phyloP scores from a whole-genome alignment of 2,329 filamentous ascomycete species.

The Claviceps maximensis region DNA sequence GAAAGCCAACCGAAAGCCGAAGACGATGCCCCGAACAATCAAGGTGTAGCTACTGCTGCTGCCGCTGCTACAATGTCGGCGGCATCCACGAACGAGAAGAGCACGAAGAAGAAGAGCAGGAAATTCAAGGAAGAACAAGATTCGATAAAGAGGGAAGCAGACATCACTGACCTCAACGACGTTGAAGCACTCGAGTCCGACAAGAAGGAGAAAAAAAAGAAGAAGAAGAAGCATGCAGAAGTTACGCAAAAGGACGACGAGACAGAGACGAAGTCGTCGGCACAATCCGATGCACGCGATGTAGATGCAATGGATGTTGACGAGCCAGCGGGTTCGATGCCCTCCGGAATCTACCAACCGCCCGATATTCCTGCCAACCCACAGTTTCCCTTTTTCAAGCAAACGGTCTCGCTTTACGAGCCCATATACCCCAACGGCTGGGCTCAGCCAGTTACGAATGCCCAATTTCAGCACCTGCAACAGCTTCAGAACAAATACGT shows the following conservation, averaged over 20 bases:
- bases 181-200: constrained; percentile 15
- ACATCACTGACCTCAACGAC: not conserved
- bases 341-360: constrained; percentile 24
- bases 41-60: not conserved
- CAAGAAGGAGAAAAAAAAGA: constrained; percentile 19
- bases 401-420: constrained; percentile 71
- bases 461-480: constrained; percentile 61
- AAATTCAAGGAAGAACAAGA: constrained; percentile 16
- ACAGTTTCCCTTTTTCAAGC: constrained; percentile 60
- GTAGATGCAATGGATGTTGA: constrained; percentile 28
- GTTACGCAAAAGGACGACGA: constrained; percentile 8
- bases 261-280: not conserved
- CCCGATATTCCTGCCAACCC: constrained; percentile 25
- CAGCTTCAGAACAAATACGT: constrained; percentile 68
- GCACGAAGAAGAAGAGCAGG: constrained; percentile 15
- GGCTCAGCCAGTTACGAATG: constrained; percentile 53
- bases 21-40: not conserved
- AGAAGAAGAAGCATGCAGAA: constrained; percentile 13
- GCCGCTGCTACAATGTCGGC: no score
- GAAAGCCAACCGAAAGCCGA: constrained; percentile 11
- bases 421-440: constrained; percentile 60
- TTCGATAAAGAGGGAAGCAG: constrained; percentile 5
- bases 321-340: constrained; percentile 14
- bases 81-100: constrained; percentile 4
- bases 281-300: not conserved